Evolutionary conservation across 129 eudicot genomes (phyloP).

Genomic region (Kitagawia praeruptora): DNA sequence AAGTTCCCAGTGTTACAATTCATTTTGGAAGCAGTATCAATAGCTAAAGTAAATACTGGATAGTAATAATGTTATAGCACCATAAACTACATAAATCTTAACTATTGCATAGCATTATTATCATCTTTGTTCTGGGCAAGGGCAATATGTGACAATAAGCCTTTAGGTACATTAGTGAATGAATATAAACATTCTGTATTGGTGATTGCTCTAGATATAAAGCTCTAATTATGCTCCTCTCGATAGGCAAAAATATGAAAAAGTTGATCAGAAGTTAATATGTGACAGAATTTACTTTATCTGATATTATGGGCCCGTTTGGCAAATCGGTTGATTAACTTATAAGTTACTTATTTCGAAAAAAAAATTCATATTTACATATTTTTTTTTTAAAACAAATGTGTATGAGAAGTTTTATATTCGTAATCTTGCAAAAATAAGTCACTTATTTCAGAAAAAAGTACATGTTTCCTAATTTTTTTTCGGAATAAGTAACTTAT

Average conservation of each 20-base stretch:
- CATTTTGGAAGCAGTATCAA: neutral
- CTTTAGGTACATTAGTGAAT: too few species aligned
- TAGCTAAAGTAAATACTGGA: neutral
- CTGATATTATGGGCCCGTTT: too few species aligned
- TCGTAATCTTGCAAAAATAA: too few species aligned
- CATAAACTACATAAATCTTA: neutral
- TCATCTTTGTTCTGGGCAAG: neutral
- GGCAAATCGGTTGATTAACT: too few species aligned
- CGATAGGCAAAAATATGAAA: neutral
- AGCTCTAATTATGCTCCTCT: neutral
- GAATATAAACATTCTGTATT: too few species aligned
- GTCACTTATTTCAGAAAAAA: too few species aligned
- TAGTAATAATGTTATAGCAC: neutral
- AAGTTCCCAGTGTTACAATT: neutral
- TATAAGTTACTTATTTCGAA: too few species aligned
- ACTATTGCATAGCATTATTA: neutral
- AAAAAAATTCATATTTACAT: too few species aligned
- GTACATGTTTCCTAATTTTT: too few species aligned
- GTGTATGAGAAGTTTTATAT: too few species aligned
- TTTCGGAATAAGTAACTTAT: too few species aligned
- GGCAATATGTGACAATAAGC: neutral
- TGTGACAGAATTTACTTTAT: neutral
- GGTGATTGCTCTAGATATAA: neutral
- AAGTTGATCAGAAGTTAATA: neutral
- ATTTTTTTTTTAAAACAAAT: too few species aligned